Percentiles rank a stretch among this genome's conserved stretches.
Conservation (phyloP, 331 rosid species). For the Phaseolus coccineus region DNA sequence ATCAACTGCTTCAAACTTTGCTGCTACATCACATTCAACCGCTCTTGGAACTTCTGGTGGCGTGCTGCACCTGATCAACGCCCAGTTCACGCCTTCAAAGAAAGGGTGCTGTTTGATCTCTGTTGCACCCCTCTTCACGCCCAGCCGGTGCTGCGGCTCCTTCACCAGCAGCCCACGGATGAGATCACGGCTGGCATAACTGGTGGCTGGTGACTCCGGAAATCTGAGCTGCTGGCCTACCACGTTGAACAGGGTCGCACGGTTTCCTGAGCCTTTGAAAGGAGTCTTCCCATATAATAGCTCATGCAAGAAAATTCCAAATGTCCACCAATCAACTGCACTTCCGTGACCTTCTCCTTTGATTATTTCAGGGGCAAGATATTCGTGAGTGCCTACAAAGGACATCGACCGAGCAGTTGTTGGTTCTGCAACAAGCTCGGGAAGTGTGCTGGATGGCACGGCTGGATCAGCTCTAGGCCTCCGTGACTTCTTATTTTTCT, state of each 20-base stretch:
- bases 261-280: constrained; percentile 95
- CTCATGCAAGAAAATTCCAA: constrained; percentile 92
- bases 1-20: constrained; percentile 69
- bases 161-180: constrained; percentile 84
- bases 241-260: constrained; percentile 94
- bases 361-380: constrained; percentile 94
- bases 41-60: constrained; percentile 97
- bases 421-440: constrained; percentile 95
- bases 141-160: constrained; percentile 92
- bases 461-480: constrained; percentile 68
- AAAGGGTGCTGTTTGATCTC: constrained; percentile 96
- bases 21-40: constrained; percentile 64
- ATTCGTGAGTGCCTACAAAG: constrained; percentile 94
- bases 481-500: constrained; percentile 66
- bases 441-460: constrained; percentile 58
- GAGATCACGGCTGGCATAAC: constrained; percentile 84
- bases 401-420: constrained; percentile 93
- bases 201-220: constrained; percentile 83
- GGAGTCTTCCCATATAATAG: constrained; percentile 87
- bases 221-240: constrained; percentile 90
- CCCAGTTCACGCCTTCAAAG: constrained; percentile 97
- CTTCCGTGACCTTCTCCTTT: constrained; percentile 98
- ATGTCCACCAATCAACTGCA: constrained; percentile 99
- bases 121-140: constrained; percentile 92
- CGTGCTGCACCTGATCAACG: constrained; percentile 89